Evolutionary conservation across 768 basidiomycete species (phyloP), one percentile per base, ranked within the genome.

Genomic region (Termitomyces titanicus): DNA sequence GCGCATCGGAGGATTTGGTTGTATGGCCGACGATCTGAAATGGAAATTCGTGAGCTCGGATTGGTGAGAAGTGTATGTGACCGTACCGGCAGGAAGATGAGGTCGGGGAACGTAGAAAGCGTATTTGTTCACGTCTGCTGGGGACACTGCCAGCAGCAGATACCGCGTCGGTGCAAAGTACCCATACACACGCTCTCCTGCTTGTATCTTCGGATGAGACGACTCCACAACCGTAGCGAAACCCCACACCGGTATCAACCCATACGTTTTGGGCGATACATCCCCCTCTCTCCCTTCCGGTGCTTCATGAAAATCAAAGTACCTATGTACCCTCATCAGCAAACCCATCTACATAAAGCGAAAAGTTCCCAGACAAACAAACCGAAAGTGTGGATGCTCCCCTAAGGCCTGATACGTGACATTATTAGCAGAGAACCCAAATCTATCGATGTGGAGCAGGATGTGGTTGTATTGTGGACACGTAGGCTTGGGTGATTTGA

Each of bases 391-490:
- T 1, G 80, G 72, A 51, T 79, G 74, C 53, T 80, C 80, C n/a
- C 70, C 71, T 2, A 76, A 63, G 8, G 80, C 77, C 61, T 88
- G 84, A 64, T 88, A 88, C 15, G 87, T 86, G 18, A 88, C 58
- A 61, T 88, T 88, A 65, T 88, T 88, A 39, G 86, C 78, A 27
- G 84, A 86, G 66, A 84, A 88, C 3, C 86, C 86, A 63, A 88
- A 88, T 17, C 81, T 78, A 53, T 87, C 85, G 4, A 88, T 79
- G 51, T 72, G 73, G 54, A 86, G 72, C 15, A 86, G 62, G 38
- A 86, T 72, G 53, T 82, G 77, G 67, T 82, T 74, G 15, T 64
- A n/a, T n/a, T n/a, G 53, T 9, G 77, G 77, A 51, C 62, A 64
- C 1, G 52, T 43, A 2, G 69, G 65, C 40, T 42, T 57, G 15